These are phyloP conservation scores for Candida sanyaensis DNA, from an alignment of 1,139 yeast species.

Conservation along the genomic window DNA sequence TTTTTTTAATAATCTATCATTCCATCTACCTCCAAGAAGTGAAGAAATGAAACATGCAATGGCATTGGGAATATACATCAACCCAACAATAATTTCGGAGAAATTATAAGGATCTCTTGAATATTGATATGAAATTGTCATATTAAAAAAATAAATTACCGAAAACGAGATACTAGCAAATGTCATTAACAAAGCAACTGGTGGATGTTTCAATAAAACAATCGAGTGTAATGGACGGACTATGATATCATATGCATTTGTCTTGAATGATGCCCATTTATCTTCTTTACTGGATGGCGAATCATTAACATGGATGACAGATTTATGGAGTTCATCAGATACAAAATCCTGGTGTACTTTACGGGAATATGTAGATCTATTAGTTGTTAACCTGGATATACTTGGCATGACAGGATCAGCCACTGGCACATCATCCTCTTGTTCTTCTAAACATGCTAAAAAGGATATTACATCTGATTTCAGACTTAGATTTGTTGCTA, in stretches of 20 bases:
- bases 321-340: constrained; percentile 23
- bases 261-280: constrained; percentile 19
- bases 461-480: constrained; percentile 9
- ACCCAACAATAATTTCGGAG: constrained; percentile 64
- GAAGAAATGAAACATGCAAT: constrained; percentile 75
- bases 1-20: constrained; percentile 58
- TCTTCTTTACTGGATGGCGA: constrained; percentile 1
- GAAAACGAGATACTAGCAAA: constrained; percentile 73
- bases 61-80: constrained; percentile 82
- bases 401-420: constrained; percentile 44
- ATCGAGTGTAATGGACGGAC: constrained; percentile 53
- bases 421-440: constrained; percentile 29
- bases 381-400: constrained; percentile 37
- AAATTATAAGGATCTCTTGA: constrained; percentile 70
- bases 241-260: constrained; percentile 40
- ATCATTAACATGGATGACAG: constrained; percentile 14
- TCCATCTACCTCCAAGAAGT: constrained; percentile 77
- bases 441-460: constrained; percentile 7
- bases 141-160: constrained; percentile 69
- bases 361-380: constrained; percentile 34
- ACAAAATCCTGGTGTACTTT: constrained; percentile 26
- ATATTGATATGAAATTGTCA: constrained; percentile 69
- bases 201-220: constrained; percentile 64
- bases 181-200: constrained; percentile 63
- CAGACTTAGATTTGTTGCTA: constrained; percentile 16